Base-by-base conservation (phyloP, 1,284 basidiomycete species). In the Ganoderma lingzhi region DNA sequence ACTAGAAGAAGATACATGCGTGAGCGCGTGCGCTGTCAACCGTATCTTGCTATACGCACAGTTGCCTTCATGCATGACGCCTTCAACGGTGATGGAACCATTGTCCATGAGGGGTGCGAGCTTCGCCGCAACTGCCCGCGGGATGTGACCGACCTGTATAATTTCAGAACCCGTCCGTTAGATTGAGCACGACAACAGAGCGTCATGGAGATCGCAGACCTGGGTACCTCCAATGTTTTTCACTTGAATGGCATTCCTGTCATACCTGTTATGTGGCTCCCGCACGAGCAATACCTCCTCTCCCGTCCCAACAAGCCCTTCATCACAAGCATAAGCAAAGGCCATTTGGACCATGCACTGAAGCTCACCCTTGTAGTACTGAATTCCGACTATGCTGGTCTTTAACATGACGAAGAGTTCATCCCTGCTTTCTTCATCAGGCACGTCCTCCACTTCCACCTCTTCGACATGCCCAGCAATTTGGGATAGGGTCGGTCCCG, bases 241-340 rank as follows among this genome's bases (percentile, higher is more conserved):
- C 12, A 96, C 94, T 82, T 93, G 87, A 37, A 95, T 92, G 1
- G 91, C 91, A 78, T 94, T 93, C 32, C 90, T 92, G 19, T 96
- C 94, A 74, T 90, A 93, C 69, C 67, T 73, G 77, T 96, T 96
- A 0, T 79, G 69, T 0, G 93, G 93, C 76, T 96, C 87, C 69
- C 94, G 82, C 3, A 88, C 80, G 0, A 96, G 83, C 58, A 85
- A 80, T n/a, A 96, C 94, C 78, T 94, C 87, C 78, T 96, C 94
- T 58, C 91, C 93, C 0, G 86, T 79, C 3, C 90, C 93, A 48
- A 95, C 95, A 64, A 96, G 76, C 48, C 94, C 93, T 88, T 56
- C 14, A 42, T 60, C 6, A 14, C 15, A 14, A 4, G 19, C 32
- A 23, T 59, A 4, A 42, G 39, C 5, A 3, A 44, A 61, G 37